Base-by-base conservation (phyloP, 2,329 filamentous ascomycete genomes). In the Sordariomycetes sp. region DNA sequence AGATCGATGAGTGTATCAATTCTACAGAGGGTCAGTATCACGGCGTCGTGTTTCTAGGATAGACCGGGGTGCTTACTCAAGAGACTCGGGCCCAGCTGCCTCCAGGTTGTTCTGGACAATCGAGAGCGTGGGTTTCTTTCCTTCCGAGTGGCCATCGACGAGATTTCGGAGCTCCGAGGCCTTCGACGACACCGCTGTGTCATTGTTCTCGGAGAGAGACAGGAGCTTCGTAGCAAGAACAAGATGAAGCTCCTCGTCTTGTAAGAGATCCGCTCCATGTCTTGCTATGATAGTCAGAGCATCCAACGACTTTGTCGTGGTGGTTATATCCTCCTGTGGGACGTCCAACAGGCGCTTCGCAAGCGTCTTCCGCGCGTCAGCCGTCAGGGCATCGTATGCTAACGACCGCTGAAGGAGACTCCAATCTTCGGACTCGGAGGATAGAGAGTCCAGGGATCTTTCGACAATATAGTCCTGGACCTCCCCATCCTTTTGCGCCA, bases 31-130 rank as follows among this genome's bases (percentile, higher is more conserved):
- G 20, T 55, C 14, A 53, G 55, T 57, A 40, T 22, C 3, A 40
- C 6, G 7, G 46, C 22, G 20, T 40, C 6, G 18, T 43, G 37
- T 16, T n/a, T 6, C 6, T 50, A 24, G 11, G 22, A 14, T 32
- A 1, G 16, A 22, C 18, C 14, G 34, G 22, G 55, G 10, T 8
- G 69, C 77, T 65, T 72, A 81, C 77, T 75, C 73, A 1, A 86
- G 67, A 1, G 81, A 83, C 18, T 75, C 72, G 1, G 73, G 65
- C 0, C 72, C 71, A 1, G 75, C 78, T 11, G 67, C 70, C 58
- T 83, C 77, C 2, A 86, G 71, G 53, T 83, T 83, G 20, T 75
- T 72, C 59, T 81, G 78, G 8, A 86, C 76, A 7, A 86, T 78
- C 7, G 70, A 72, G 25, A 79, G 64, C 18, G 80, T 67, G 2